A percentile compares a stretch with the other conserved stretches of the same genome.
phyloP scores from a whole-genome alignment of 352 stramenopile genomes.

The Phytophthora hibernalis region DNA sequence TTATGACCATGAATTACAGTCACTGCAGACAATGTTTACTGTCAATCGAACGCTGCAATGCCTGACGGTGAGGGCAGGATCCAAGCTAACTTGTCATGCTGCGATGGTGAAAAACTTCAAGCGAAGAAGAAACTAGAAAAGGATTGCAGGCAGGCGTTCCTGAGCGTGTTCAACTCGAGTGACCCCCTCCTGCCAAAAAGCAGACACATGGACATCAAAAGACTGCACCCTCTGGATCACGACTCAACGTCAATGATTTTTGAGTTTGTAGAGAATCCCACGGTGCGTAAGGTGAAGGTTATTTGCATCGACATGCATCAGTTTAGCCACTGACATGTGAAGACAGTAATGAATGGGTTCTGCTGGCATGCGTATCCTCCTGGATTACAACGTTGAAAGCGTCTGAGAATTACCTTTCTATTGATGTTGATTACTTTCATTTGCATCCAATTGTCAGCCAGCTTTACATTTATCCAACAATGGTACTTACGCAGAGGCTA shows the following conservation, averaged over 20 bases:
- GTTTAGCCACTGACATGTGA: background rate
- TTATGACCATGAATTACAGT: background rate
- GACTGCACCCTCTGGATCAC: background rate
- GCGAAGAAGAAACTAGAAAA: background rate
- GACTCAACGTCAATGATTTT: background rate
- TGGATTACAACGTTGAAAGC: background rate
- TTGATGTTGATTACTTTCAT: no score
- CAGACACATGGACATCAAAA: background rate
- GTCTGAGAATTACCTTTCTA: background rate
- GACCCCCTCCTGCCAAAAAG: background rate
- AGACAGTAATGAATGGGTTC: background rate
- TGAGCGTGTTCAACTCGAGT: background rate
- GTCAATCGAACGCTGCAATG: background rate
- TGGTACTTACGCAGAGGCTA: slow-evolving; percentile 13
- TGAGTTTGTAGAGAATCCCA: background rate
- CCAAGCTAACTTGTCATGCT: background rate
- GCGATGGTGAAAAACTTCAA: background rate
- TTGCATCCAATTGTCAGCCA: no score
- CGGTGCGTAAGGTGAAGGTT: background rate
- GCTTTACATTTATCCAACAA: no score
- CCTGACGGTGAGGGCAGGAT: background rate
- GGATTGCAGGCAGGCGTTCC: background rate
- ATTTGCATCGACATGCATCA: background rate
- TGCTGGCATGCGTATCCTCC: no score
- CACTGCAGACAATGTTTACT: background rate